Evolutionary conservation across 2,329 filamentous ascomycete species (phyloP).

Genomic region (Colletotrichum kahawae): DNA sequence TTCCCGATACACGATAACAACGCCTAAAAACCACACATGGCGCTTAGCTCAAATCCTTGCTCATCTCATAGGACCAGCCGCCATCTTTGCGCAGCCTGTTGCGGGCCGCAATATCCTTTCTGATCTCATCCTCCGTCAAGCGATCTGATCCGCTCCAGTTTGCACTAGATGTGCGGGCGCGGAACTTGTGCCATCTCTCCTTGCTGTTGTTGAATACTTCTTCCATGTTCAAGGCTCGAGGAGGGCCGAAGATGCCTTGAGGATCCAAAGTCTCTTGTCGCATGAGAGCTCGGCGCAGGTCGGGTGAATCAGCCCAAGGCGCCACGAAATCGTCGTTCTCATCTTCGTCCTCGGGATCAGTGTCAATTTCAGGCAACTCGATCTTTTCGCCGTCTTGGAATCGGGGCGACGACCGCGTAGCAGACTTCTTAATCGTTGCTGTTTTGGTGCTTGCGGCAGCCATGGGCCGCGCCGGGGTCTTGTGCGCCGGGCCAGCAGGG

Average conservation of each 20-base stretch:
- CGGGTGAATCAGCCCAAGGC: slow-evolving; percentile 88
- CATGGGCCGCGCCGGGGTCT: slow-evolving; percentile 69
- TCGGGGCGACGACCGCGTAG: slow-evolving; percentile 74
- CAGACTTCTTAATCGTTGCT: slow-evolving; percentile 59
- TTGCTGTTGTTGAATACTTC: slow-evolving; percentile 93
- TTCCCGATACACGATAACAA: slow-evolving; percentile 6
- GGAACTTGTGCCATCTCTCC: slow-evolving; percentile 84
- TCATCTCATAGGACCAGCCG: slow-evolving; percentile 78
- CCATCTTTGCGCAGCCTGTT: slow-evolving; percentile 83
- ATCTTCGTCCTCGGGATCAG: slow-evolving; percentile 90
- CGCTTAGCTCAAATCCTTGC: slow-evolving; percentile 48
- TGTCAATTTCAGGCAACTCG: slow-evolving; percentile 92
- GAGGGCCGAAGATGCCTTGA: slow-evolving; percentile 85
- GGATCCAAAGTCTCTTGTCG: slow-evolving; percentile 88
- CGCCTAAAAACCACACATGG: neutral
- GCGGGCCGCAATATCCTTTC: slow-evolving; percentile 78
- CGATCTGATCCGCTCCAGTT: slow-evolving; percentile 87
- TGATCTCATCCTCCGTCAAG: slow-evolving; percentile 87
- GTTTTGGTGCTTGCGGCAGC: slow-evolving; percentile 56
- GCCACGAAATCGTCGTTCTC: slow-evolving; percentile 71
- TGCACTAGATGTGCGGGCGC: slow-evolving; percentile 89
- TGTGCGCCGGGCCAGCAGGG: slow-evolving; percentile 60
- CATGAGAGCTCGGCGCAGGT: slow-evolving; percentile 75
- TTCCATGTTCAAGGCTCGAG: slow-evolving; percentile 90
- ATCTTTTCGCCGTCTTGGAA: slow-evolving; percentile 91